Percentiles rank a stretch among this genome's conserved stretches.
phyloP scores from a whole-genome alignment of 148 eudicot genomes.

The Rhododendron kiyosumense region DNA sequence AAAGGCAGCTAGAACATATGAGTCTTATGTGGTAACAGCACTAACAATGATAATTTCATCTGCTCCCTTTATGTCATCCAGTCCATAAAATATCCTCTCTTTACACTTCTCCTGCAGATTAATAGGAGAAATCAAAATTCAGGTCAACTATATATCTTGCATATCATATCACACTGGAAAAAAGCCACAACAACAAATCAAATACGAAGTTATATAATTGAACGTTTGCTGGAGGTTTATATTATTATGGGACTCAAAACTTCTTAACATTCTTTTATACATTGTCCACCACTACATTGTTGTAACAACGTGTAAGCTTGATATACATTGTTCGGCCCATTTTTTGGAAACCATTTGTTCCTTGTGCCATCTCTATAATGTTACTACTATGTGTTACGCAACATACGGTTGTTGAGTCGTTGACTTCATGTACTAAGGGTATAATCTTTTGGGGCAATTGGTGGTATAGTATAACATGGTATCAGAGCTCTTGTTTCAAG shows the following conservation, averaged over 20 bases:
- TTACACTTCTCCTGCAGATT: constrained; percentile 32
- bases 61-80: constrained; percentile 40
- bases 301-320: neutral
- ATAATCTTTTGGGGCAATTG: neutral
- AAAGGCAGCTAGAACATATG: neutral
- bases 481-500: neutral
- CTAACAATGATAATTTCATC: constrained; percentile 44
- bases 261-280: neutral
- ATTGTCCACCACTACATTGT: neutral
- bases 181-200: neutral
- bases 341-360: neutral
- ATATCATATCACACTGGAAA: neutral
- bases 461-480: neutral
- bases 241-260: neutral
- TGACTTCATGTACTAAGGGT: neutral
- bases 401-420: neutral
- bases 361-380: neutral
- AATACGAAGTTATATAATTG: neutral
- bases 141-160: neutral
- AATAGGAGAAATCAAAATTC: neutral
- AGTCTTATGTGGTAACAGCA: constrained; percentile 1
- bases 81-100: constrained; percentile 41
- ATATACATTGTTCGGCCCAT: neutral
- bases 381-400: neutral
- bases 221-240: neutral